Conservation (phyloP, 768 basidiomycete genomes). For the Nidularia sp. region DNA sequence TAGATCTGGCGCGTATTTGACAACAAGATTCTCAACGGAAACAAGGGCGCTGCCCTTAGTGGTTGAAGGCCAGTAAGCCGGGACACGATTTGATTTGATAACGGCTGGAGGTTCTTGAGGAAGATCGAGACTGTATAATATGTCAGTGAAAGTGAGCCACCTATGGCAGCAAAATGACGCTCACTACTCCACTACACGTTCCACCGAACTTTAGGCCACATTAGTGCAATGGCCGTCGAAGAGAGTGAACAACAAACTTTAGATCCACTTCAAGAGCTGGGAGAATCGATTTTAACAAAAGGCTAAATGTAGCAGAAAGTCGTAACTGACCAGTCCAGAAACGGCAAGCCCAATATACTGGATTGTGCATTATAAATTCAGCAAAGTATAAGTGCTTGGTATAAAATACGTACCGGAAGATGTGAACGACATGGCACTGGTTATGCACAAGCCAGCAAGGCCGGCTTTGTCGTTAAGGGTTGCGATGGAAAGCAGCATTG, state of each 20-base stretch:
- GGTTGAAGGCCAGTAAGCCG: conserved; percentile 91
- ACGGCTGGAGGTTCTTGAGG: conserved; percentile 82
- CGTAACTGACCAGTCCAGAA: conserved; percentile 39
- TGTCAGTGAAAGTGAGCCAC: not conserved
- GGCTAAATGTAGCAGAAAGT: not conserved
- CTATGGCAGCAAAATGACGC: conserved; percentile 4
- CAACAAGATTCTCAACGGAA: conserved; percentile 65
- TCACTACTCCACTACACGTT: conserved; percentile 85
- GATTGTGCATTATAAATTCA: not conserved
- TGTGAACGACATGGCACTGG: conserved; percentile 58
- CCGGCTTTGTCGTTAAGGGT: conserved; percentile 51
- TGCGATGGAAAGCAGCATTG: conserved; percentile 72
- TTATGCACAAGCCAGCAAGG: conserved; percentile 69
- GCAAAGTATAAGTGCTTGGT: not conserved
- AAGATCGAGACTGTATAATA: conserved; percentile 49
- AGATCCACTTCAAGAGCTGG: conserved; percentile 68
- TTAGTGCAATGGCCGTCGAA: not conserved
- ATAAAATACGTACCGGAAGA: conserved; percentile 24
- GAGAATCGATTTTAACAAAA: conserved; percentile 22
- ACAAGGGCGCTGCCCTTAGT: conserved; percentile 57
- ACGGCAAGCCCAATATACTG: conserved; percentile 52
- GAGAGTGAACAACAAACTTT: conserved; percentile 43
- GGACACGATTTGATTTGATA: conserved; percentile 71
- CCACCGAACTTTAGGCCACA: conserved; percentile 59
- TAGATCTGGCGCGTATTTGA: conserved; percentile 83